Conservation (phyloP, 1,139 yeast species). For the Blastobotrys indianensis region DNA sequence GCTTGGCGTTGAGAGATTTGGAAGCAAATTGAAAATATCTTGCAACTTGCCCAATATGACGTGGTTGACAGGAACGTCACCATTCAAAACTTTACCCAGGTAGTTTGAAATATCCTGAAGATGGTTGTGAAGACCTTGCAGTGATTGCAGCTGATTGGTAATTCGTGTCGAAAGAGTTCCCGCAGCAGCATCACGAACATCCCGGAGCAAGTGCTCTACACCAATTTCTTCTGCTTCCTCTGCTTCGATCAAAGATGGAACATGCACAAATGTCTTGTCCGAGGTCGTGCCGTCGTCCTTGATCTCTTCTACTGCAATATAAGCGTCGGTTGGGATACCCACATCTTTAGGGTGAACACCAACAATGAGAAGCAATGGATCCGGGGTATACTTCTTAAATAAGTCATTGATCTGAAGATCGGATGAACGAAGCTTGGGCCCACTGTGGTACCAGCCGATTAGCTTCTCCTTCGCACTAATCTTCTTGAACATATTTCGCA, state of each 20-base stretch:
- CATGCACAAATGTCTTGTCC: constrained; percentile 87
- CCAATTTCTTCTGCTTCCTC: constrained; percentile 99
- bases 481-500: constrained; percentile 97
- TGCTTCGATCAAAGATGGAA: constrained; percentile 89
- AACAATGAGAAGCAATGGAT: constrained; percentile 83
- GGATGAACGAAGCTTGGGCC: constrained; percentile 83
- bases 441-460: constrained; percentile 98
- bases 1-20: constrained; percentile 55
- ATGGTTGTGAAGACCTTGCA: constrained; percentile 79
- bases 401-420: constrained; percentile 88
- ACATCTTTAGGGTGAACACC: constrained; percentile 78
- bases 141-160: constrained; percentile 82
- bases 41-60: constrained; percentile 87
- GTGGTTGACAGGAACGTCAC: constrained; percentile 81
- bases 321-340: constrained; percentile 95
- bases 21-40: constrained; percentile 88
- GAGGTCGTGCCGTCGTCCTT: constrained; percentile 96
- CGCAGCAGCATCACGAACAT: constrained; percentile 93
- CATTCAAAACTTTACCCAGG: constrained; percentile 65
- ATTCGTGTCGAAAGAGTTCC: constrained; percentile 83
- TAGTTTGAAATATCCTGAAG: constrained; percentile 74
- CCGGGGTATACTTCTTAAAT: constrained; percentile 75
- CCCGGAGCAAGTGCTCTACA: constrained; percentile 91
- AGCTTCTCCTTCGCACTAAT: constrained; percentile 94
- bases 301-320: constrained; percentile 88